Conservation (phyloP, 2,329 filamentous ascomycete genomes). For the Colletotrichum horii region DNA sequence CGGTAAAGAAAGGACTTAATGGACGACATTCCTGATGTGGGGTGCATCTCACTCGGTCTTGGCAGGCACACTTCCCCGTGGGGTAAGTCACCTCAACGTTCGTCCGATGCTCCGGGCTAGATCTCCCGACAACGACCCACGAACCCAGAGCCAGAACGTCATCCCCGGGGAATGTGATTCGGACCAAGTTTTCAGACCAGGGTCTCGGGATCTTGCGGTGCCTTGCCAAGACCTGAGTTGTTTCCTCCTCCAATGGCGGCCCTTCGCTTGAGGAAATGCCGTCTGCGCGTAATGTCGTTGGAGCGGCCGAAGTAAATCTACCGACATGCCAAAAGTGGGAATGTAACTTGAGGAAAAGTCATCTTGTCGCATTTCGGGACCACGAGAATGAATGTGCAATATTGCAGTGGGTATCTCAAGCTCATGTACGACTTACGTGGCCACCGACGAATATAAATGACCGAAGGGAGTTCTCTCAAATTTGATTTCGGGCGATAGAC, state of each 20-base stretch:
- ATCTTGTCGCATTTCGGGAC: background rate
- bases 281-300: background rate
- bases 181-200: background rate
- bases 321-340: background rate
- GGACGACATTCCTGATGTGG: background rate
- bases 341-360: background rate
- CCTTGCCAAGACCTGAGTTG: background rate
- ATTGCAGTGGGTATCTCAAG: background rate
- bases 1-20: too few species aligned
- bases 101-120: background rate
- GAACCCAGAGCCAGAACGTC: background rate
- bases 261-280: background rate
- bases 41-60: background rate
- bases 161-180: background rate
- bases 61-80: background rate
- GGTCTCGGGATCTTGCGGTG: background rate
- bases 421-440: background rate
- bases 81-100: background rate
- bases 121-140: background rate
- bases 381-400: accelerated
- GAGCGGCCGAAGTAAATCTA: background rate
- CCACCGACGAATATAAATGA: background rate
- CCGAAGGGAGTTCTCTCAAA: accelerated
- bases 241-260: background rate
- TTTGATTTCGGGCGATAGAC: accelerated